Evolutionary conservation across 805 yeast genomes (phyloP).

Genomic region (Candida arabinofermentans): DNA sequence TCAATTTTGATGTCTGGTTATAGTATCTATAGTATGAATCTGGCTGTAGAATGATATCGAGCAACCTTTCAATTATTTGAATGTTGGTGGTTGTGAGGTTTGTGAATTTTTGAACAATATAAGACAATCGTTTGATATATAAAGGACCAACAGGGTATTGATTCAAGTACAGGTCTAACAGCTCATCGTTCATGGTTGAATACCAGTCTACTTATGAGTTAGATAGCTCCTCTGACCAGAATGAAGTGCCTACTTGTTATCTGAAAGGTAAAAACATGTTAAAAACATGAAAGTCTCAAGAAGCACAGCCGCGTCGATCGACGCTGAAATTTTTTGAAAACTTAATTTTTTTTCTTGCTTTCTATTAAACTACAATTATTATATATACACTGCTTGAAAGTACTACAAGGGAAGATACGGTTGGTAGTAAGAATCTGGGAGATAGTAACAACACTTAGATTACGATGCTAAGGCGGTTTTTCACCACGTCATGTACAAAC

Average conservation of each 20-base stretch:
- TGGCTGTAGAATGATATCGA: conserved; percentile 12
- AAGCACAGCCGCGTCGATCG: no score
- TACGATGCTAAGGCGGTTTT: background rate
- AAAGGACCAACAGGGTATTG: conserved; percentile 16
- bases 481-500: background rate
- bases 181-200: conserved; percentile 4
- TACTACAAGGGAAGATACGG: no score
- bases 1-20: conserved; percentile 13
- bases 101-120: conserved; percentile 14
- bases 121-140: conserved; percentile 16
- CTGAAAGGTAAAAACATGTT: background rate
- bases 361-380: no score
- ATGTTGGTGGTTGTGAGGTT: conserved; percentile 3
- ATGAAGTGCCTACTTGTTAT: no score
- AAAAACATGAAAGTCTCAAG: no score
- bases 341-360: no score
- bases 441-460: no score
- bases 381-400: no score
- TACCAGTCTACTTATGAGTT: background rate
- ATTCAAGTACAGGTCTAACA: conserved; percentile 9
- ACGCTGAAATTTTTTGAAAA: no score
- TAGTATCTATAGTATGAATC: conserved; percentile 13
- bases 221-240: no score
- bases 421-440: no score
- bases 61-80: conserved; percentile 4